phyloP scores from a whole-genome alignment of 164 flowering plant species.

The Piper longum region DNA sequence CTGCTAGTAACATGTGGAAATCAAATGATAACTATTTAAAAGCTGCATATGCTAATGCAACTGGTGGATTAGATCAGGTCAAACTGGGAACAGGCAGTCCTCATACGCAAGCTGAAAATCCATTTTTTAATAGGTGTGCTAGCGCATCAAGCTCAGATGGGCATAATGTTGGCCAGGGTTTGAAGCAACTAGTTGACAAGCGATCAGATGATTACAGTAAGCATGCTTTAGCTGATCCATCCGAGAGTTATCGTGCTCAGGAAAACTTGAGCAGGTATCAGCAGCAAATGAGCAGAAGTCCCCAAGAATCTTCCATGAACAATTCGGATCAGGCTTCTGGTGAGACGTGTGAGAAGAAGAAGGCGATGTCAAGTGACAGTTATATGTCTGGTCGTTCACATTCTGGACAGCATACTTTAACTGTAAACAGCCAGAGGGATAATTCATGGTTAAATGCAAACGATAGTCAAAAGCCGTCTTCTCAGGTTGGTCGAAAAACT shows the following conservation, averaged over 20 bases:
- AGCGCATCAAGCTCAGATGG: constrained; percentile 9
- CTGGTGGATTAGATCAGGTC: constrained; percentile 16
- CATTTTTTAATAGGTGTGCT: constrained; percentile 9
- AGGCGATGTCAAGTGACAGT: constrained; percentile 22
- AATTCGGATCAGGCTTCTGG: constrained; percentile 18
- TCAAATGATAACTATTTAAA: constrained; percentile 8
- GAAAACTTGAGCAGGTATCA: constrained; percentile 14
- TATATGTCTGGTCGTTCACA: constrained; percentile 23
- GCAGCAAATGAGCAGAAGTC: constrained; percentile 12
- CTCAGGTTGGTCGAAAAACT: constrained; percentile 22
- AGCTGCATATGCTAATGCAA: constrained; percentile 11
- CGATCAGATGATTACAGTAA: constrained; percentile 19
- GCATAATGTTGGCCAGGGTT: constrained; percentile 8
- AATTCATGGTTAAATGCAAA: constrained; percentile 21
- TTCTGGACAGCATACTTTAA: constrained; percentile 11
- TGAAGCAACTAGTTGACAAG: constrained; percentile 16
- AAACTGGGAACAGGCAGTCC: constrained; percentile 11
- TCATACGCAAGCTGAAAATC: constrained; percentile 13
- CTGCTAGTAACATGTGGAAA: constrained; percentile 19
- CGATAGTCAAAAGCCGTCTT: constrained; percentile 31
- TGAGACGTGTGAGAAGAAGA: constrained; percentile 20
- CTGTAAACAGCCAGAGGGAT: constrained; percentile 21
- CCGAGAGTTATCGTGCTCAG: constrained; percentile 14
- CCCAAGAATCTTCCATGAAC: constrained; percentile 9
- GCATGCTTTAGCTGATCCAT: constrained; percentile 11